Evolutionary conservation across 139 green algal genomes (phyloP).

Genomic region (Asterochloris sp.): DNA sequence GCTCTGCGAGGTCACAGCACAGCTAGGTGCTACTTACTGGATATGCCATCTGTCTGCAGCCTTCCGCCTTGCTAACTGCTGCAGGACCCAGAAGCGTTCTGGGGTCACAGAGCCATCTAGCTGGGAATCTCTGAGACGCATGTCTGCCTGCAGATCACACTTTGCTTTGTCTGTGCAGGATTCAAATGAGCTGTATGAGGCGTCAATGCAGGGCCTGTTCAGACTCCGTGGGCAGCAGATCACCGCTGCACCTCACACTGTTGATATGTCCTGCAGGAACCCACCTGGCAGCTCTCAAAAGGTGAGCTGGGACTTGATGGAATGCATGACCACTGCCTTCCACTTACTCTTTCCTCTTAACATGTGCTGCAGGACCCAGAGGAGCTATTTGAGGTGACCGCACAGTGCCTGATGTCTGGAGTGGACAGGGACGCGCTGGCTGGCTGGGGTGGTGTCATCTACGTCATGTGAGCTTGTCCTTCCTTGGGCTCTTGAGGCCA

Average conservation of each 20-base stretch:
- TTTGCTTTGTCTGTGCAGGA: too few relatives aligned
- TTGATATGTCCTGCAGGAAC: not conserved
- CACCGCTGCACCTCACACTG: not conserved
- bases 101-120: too few relatives aligned
- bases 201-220: not conserved
- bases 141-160: too few relatives aligned
- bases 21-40: too few relatives aligned
- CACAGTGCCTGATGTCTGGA: conserved; percentile 88
- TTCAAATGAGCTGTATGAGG: too few relatives aligned
- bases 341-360: not conserved
- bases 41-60: too few relatives aligned
- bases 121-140: too few relatives aligned
- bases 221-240: not conserved
- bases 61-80: too few relatives aligned
- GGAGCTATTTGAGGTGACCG: conserved; percentile 95
- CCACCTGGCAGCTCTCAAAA: not conserved
- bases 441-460: conserved; percentile 93
- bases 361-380: conserved; percentile 62
- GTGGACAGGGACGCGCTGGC: conserved; percentile 91
- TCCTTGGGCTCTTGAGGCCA: not conserved
- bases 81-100: too few relatives aligned
- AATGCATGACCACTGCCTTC: not conserved
- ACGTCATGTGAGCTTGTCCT: conserved; percentile 73
- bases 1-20: too few relatives aligned
- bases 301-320: not conserved